These are phyloP conservation scores for Apiospora pterosperma DNA, from an alignment of 2,329 filamentous ascomycete species.

Conservation along the genomic window DNA sequence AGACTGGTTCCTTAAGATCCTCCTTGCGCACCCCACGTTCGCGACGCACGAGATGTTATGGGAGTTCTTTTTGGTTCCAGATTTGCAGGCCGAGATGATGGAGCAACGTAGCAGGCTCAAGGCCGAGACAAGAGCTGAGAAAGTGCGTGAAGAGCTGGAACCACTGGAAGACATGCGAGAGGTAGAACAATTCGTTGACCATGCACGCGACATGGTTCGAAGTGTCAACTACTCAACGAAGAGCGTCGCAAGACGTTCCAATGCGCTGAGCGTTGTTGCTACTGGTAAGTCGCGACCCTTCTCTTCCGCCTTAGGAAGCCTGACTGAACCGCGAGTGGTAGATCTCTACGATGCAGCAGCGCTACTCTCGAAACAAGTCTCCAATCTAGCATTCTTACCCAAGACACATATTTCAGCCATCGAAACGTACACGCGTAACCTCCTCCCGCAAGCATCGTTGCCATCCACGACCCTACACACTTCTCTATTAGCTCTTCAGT, in stretches of 20 bases:
- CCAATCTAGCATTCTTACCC: slow-evolving; percentile 65
- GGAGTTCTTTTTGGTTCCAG: slow-evolving; percentile 98
- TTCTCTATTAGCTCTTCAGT: slow-evolving; percentile 74
- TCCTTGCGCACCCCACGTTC: slow-evolving; percentile 88
- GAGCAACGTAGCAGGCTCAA: slow-evolving; percentile 84
- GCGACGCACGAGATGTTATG: slow-evolving; percentile 95
- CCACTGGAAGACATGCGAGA: slow-evolving; percentile 81
- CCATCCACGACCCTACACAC: slow-evolving; percentile 73
- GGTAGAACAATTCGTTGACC: slow-evolving; percentile 88
- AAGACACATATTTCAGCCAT: slow-evolving; percentile 65
- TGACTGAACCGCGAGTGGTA: slow-evolving; percentile 17
- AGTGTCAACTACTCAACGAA: slow-evolving; percentile 80
- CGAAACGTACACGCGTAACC: slow-evolving; percentile 64
- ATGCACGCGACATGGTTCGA: slow-evolving; percentile 85
- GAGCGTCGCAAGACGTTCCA: slow-evolving; percentile 76
- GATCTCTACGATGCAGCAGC: slow-evolving; percentile 67
- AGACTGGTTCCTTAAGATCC: slow-evolving; percentile 82
- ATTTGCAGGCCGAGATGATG: slow-evolving; percentile 87
- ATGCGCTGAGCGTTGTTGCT: slow-evolving; percentile 64
- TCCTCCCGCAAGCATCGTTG: slow-evolving; percentile 66
- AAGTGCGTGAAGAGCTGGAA: slow-evolving; percentile 82
- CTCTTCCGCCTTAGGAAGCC: neutral
- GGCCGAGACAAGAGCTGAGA: slow-evolving; percentile 77
- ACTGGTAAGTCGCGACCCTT: slow-evolving; percentile 43
- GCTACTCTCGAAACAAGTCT: slow-evolving; percentile 49